Conservation (phyloP, 1,284 basidiomycete genomes). For the Tremellales sp. region DNA sequence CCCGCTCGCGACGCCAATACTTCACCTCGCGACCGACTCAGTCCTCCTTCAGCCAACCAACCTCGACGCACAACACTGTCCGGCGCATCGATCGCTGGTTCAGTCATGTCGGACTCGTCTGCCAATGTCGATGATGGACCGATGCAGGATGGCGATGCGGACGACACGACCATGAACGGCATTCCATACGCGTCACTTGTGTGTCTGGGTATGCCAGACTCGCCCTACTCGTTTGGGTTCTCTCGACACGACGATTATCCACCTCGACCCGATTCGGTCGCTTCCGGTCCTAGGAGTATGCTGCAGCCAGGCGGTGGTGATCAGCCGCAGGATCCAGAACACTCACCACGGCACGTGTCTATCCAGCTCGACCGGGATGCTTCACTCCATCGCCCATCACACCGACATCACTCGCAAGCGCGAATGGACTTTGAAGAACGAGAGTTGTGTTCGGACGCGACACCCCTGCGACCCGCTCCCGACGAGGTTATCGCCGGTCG, state of each 20-base stretch:
- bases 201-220: constrained; percentile 69
- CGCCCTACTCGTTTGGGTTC: constrained; percentile 57
- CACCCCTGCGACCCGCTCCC: constrained; percentile 59
- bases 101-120: constrained; percentile 30
- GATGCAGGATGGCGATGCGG: constrained; percentile 17
- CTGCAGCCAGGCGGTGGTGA: background rate
- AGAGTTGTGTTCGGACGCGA: constrained; percentile 77
- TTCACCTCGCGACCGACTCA: constrained; percentile 10
- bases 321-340: constrained; percentile 10
- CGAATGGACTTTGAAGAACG: constrained; percentile 65
- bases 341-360: constrained; percentile 12
- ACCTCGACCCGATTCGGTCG: constrained; percentile 56
- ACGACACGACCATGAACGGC: constrained; percentile 53
- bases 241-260: constrained; percentile 42
- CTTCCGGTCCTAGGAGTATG: constrained; percentile 48
- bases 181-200: constrained; percentile 79
- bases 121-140: constrained; percentile 12
- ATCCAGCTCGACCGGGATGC: constrained; percentile 7
- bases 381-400: background rate
- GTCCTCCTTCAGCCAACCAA: background rate
- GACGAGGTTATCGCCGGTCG: constrained; percentile 72
- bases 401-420: constrained; percentile 27
- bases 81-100: constrained; percentile 26
- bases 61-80: constrained; percentile 21
- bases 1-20: background rate